Base-by-base conservation (phyloP, 2,329 filamentous ascomycete genomes). In the Delphinella strobiligena region DNA sequence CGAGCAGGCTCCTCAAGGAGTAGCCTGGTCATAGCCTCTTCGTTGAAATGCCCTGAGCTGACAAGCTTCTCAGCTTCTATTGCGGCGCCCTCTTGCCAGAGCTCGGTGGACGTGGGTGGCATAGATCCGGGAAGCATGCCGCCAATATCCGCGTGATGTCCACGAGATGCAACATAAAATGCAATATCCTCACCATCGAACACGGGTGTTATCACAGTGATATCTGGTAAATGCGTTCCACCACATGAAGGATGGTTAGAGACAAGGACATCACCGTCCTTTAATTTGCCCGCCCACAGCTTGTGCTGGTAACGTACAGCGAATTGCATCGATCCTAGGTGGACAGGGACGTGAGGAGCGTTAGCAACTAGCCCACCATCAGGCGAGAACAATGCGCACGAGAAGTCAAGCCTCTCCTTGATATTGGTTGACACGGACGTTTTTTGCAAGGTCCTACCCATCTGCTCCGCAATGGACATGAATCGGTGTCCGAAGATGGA, bases 391-490 rank as follows among this genome's bases (percentile, higher is more conserved):
- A 66, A 52, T 8, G 63, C 63, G 19, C 63, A 66, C 0, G 60
- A 63, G 41, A 63, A 66, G 49, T 66, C 62, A 1, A 66, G 51
- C 3, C 63, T 55, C 40, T 66, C 62, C 38, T 61, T 63, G 44
- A 66, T 65, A 34, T 63, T 66, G 8, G 66, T 70, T 1, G 67
- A 72, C 8, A 75, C 69, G 0, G 66, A 66, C 0, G 71, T 75
- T 47, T 71, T 69, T 37, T 74, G 70, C 12, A 75, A 54, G 0
- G 71, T 72, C 4, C 66, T 66, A 24, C 71, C 71, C 71, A 74
- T 75, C 45, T 75, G 71, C 43, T 75, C 71, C 1, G 71, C 71
- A 15, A 75, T 73, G 3, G 68, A 67, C 71, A 75, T 74, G 57
- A 75, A 74, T 0, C 71, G 61, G 47, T 74, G 69, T 0, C 66